These are phyloP conservation scores for Ophiostoma triangulosporum DNA, from an alignment of 2,329 filamentous ascomycete species.

Conservation along the genomic window DNA sequence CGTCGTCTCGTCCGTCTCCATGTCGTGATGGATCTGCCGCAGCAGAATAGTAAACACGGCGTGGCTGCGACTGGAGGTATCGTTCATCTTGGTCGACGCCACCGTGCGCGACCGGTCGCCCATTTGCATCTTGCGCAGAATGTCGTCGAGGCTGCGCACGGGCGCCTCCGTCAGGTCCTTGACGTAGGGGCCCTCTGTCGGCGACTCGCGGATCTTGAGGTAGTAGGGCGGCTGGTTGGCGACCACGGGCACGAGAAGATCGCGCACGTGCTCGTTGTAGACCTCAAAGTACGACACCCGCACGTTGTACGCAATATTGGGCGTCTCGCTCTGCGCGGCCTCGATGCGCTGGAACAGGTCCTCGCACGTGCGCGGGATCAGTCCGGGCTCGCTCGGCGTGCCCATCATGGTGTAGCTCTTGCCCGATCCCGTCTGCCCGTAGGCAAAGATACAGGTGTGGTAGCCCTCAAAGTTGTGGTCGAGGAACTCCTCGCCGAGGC, in stretches of 20 bases:
- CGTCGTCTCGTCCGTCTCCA: slow-evolving; percentile 94
- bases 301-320: slow-evolving; percentile 70
- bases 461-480: slow-evolving; percentile 98
- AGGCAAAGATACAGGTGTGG: slow-evolving; percentile 99
- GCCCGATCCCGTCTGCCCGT: slow-evolving; percentile 92
- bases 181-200: slow-evolving; percentile 92
- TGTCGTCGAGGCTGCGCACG: slow-evolving; percentile 74
- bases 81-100: slow-evolving; percentile 98
- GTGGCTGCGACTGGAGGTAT: slow-evolving; percentile 90
- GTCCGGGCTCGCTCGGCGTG: slow-evolving; percentile 87
- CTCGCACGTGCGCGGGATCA: slow-evolving; percentile 93
- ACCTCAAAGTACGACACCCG: slow-evolving; percentile 98
- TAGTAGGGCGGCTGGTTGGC: slow-evolving; percentile 65
- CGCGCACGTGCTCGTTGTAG: slow-evolving; percentile 94
- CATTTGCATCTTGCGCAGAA: slow-evolving; percentile 78
- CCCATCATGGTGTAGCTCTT: slow-evolving; percentile 98
- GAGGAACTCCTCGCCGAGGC: slow-evolving; percentile 76
- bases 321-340: slow-evolving; percentile 49
- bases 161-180: slow-evolving; percentile 85
- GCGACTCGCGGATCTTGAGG: slow-evolving; percentile 92
- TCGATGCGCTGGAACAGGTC: slow-evolving; percentile 89
- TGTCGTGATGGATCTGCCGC: slow-evolving; percentile 95
- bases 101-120: slow-evolving; percentile 80
- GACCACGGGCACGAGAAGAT: slow-evolving; percentile 45
- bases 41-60: slow-evolving; percentile 97